Evolutionary conservation across 2,329 filamentous ascomycete species (phyloP), one percentile per base, ranked within the genome.

Genomic region (Allantophomopsis cytisporea): DNA sequence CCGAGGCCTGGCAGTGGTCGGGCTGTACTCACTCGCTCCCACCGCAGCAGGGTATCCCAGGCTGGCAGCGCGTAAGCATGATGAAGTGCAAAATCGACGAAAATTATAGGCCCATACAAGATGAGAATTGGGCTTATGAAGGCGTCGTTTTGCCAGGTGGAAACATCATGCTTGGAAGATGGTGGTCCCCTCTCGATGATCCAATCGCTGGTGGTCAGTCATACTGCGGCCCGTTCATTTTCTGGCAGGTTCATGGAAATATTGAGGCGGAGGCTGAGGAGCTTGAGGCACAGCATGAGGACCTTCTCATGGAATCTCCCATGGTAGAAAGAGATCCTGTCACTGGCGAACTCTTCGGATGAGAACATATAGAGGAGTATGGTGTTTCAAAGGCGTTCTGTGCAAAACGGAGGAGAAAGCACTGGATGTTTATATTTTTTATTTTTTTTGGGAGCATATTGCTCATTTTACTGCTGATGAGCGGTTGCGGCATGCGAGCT

Each of bases 61-160:
- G 71, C 15, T 75, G 66, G 58, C 65, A 71, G 53, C 61, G 69
- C 23, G 55, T 74, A 40, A 67, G 62, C 1, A 65, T 74, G 56
- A 66, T 73, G 60, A 71, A 69, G 50, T n/a, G 31, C 31, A 8
- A 28, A 12, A 4, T 28, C 11, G 23, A 28, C 23, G 7, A 28
- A 12, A 67, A 20, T 20, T 4, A 68, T 39, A 51, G 49, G 31
- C 43, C 46, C 3, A 33, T 43, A 11, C 35, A 41, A 7, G 41
- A 49, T 14, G 59, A 58, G 44, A 51, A 60, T 2, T 64, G 61
- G 50, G 61, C 54, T 4, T 71, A 69, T 41, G 65, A 71, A 48
- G 66, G 62, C 0, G 51, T 62, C 16, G 52, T 71, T 11, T 43
- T 68, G 4, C 67, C 66, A 2, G 64, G 66, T 4, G 60, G 60